Evolutionary conservation across 768 basidiomycete species (phyloP).

Genomic region (Phlebiopsis gigantea): DNA sequence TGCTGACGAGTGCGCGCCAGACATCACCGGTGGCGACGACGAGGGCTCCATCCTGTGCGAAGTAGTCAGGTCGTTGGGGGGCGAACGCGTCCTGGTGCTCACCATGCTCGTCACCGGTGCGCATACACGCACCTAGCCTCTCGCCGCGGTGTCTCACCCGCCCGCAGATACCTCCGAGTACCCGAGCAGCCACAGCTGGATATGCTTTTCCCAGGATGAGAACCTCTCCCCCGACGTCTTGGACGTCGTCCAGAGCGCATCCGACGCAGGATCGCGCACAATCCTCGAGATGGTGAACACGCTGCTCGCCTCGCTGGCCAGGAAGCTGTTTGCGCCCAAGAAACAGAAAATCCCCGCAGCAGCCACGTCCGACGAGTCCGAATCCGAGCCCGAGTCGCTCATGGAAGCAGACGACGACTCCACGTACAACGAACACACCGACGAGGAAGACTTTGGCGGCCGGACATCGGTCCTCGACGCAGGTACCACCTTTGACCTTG

Average conservation of each 20-base stretch:
- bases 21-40: slow-evolving; percentile 50
- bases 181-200: slow-evolving; percentile 50
- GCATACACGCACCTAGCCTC: slow-evolving; percentile 6
- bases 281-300: slow-evolving; percentile 41
- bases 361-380: not conserved
- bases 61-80: slow-evolving; percentile 30
- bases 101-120: slow-evolving; percentile 48
- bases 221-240: slow-evolving; percentile 36
- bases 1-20: slow-evolving; percentile 25
- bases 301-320: slow-evolving; percentile 33
- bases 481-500: slow-evolving; percentile 8
- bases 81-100: slow-evolving; percentile 31
- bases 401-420: slow-evolving; percentile 31
- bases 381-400: not conserved
- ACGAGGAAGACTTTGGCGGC: slow-evolving; percentile 22
- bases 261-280: slow-evolving; percentile 35
- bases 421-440: slow-evolving; percentile 32
- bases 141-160: slow-evolving; percentile 1
- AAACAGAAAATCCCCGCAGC: not conserved
- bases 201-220: slow-evolving; percentile 48
- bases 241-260: slow-evolving; percentile 39
- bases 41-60: slow-evolving; percentile 57
- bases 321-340: slow-evolving; percentile 11
- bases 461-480: not conserved
- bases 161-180: slow-evolving; percentile 72